Base-by-base conservation (phyloP, 352 stramenopile genomes). In the Halophytophthora batemanensis region DNA sequence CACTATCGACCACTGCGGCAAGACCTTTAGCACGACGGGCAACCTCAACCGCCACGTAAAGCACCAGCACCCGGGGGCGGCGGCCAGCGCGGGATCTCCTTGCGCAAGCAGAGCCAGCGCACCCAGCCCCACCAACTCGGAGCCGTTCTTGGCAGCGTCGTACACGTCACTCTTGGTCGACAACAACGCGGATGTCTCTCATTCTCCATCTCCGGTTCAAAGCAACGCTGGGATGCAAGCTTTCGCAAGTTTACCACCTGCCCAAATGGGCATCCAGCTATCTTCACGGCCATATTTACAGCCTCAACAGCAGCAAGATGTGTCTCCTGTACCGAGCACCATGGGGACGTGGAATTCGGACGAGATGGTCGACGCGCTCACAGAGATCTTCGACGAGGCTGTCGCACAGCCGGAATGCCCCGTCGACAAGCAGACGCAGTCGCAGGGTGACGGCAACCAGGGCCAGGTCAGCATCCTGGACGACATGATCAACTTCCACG, bases 31-130 rank as follows among this genome's bases (percentile, higher is more conserved):
- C 41, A 81, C 73, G 1, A 66, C 61, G 13, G 73, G 73, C 14
- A 83, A 83, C 36, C 59, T 83, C 1, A 79, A 75, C 25, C 67
- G 73, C 19, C 73, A 84, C 50, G 29, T 74, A 21, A 78, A 75
- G 39, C 43, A 73, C 33, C 70, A 81, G 31, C 68, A 74, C 31
- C 15, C 45, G 40, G 63, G 66, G 45, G 55, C 52, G 10, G 23
- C 53, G 11, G 45, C 50, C n/a, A 43, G 31, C 7, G 39, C 38
- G 3, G 40, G 40, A 14, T 40, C 36, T 6, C 51, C 38, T 19
- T 61, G 50, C 5, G 19, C 41, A 36, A 59, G 36, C n/a, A 37
- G 62, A n/a, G 45, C 47, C 37, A 45, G 37, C n/a, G 46, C 21
- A n/a, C 19, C 36, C 21, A 69, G 50, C 18, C 55, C 60, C 45